phyloP scores from a whole-genome alignment of 2,329 filamentous ascomycete species.

The Aureobasidium sp. region DNA sequence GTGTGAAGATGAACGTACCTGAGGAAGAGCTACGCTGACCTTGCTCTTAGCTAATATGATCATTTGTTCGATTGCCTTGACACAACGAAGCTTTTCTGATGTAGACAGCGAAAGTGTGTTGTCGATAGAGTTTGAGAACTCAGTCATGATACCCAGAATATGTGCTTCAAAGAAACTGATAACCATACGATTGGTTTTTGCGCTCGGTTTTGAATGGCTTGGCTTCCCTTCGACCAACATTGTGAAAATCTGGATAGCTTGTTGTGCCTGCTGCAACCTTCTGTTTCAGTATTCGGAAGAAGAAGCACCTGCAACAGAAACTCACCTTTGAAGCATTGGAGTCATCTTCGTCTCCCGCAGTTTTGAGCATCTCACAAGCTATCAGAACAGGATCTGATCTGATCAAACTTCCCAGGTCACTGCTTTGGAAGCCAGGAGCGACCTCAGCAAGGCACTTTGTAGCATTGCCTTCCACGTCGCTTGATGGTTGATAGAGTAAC shows the following conservation, averaged over 20 bases:
- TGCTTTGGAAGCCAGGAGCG: conserved; percentile 60
- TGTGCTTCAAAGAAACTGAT: conserved; percentile 73
- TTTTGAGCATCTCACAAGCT: conserved; percentile 73
- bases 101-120: conserved; percentile 34
- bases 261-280: conserved; percentile 30
- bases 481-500: conserved; percentile 52
- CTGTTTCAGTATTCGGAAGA: conserved; percentile 13
- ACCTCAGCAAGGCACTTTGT: conserved; percentile 61
- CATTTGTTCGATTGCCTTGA: conserved; percentile 82
- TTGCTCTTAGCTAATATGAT: conserved; percentile 65
- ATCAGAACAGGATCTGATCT: conserved; percentile 67
- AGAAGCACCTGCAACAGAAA: neutral
- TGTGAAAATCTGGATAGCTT: conserved; percentile 41
- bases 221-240: conserved; percentile 42
- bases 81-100: conserved; percentile 63
- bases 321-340: conserved; percentile 49
- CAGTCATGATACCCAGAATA: conserved; percentile 77
- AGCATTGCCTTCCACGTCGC: conserved; percentile 57
- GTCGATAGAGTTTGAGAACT: conserved; percentile 71
- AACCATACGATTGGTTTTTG: conserved; percentile 50
- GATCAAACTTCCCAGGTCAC: conserved; percentile 60
- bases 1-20: conserved; percentile 47
- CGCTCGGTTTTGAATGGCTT: conserved; percentile 35
- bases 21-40: conserved; percentile 72
- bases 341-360: conserved; percentile 59